Evolutionary conservation across 352 stramenopile species (phyloP).

Genomic region (Phytophthora sansomeana): DNA sequence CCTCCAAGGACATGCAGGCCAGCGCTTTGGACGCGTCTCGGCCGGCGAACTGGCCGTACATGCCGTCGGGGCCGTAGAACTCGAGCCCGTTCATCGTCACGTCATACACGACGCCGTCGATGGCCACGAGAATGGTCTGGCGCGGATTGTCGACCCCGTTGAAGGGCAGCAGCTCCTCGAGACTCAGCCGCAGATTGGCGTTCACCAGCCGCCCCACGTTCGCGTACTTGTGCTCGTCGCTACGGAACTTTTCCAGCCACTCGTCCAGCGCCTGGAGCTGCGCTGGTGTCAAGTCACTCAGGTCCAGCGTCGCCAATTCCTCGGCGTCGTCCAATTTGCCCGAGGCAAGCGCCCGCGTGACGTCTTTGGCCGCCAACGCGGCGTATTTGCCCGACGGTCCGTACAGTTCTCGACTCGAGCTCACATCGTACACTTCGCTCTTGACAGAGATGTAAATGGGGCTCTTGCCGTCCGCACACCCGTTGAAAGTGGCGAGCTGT

Average conservation of each 20-base stretch:
- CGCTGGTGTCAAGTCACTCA: constrained; percentile 49
- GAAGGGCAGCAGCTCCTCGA: constrained; percentile 73
- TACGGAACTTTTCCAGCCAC: constrained; percentile 88
- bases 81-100: constrained; percentile 87
- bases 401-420: constrained; percentile 87
- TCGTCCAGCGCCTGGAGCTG: constrained; percentile 53
- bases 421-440: constrained; percentile 96
- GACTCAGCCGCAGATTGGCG: constrained; percentile 43
- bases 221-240: constrained; percentile 88
- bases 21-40: constrained; percentile 93
- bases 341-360: constrained; percentile 89
- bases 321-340: constrained; percentile 82
- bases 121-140: constrained; percentile 90
- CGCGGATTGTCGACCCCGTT: constrained; percentile 73
- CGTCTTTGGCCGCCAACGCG: constrained; percentile 92
- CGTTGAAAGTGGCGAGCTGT: constrained; percentile 89
- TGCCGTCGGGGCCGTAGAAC: constrained; percentile 92
- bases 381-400: constrained; percentile 88
- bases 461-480: constrained; percentile 56
- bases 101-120: constrained; percentile 94
- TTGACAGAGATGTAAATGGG: constrained; percentile 93
- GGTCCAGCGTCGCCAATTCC: constrained; percentile 56
- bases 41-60: constrained; percentile 95
- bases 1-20: constrained; percentile 96
- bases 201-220: constrained; percentile 91